Base-by-base conservation (phyloP, 192 early-diverging fungal genomes). In the Umbelopsis sp. region DNA sequence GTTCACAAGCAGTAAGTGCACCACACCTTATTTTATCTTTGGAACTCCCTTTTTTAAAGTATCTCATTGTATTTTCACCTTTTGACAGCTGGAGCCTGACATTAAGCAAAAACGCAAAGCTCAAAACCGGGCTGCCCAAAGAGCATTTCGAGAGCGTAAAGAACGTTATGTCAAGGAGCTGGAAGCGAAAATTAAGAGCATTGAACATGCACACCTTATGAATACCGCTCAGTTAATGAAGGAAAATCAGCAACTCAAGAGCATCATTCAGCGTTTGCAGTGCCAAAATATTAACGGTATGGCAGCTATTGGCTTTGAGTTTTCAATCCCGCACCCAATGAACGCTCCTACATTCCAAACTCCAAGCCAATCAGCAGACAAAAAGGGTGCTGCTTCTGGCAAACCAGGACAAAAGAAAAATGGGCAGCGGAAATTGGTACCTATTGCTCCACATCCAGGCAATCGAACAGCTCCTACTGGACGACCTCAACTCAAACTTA, bases 111-210 rank as follows among this genome's bases (percentile, higher is more conserved):
- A 73, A 31, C 74, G 79, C 5, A 81, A 81, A 25, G 79, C 71
- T 12, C 79, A 81, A 52, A 81, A 81, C 51, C 56, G 79, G n/a
- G 71, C 70, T 45, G 75, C 79, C 2, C 79, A 81, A 52, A 52
- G 75, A 20, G 94, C 94, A 0, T 96, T 96, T 77, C 91, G 95
- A 50, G 93, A 96, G 73, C 89, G 95, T 66, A 93, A 92, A 71
- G 90, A 94, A 62, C 86, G 86, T 66, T 92, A 94, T 76, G 89
- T 95, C 22, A 88, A 91, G 76, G 85, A 89, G 17, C 86, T 96
- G 2, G 94, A 96, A 77, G 85, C 84, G 14, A 84, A 86, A 62
- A 90, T 94, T 54, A 86, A 89, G 72, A 87, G 82, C 34, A 83
- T 95, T 21, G 86, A 92, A 44, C 84, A 87, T 45, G 77, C 79